These are phyloP conservation scores for Sisymbrium irio DNA, from an alignment of 345 rosid genomes.

Conservation along the genomic window DNA sequence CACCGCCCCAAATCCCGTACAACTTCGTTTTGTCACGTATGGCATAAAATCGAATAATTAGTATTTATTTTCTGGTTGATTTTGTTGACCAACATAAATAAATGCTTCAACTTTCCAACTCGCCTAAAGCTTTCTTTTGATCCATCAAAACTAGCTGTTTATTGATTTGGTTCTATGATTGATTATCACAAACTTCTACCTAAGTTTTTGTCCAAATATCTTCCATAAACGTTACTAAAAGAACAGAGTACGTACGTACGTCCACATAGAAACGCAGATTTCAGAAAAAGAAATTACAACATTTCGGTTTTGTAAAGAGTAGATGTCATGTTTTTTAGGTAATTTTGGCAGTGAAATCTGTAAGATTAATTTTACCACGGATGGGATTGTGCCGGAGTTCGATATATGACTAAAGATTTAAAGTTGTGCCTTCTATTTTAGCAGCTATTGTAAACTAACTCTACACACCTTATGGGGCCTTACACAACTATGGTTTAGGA, in stretches of 20 bases:
- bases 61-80: not conserved
- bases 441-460: not conserved
- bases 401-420: not conserved
- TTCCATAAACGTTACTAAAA: not conserved
- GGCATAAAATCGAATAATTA: not conserved
- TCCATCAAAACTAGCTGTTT: not conserved
- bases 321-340: not conserved
- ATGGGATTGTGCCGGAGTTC: not conserved
- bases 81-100: conserved; percentile 28
- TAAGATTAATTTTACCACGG: not conserved
- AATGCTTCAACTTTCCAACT: not conserved
- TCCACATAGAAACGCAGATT: not conserved
- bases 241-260: not conserved
- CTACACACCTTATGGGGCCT: not conserved
- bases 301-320: not conserved
- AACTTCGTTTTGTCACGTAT: conserved; percentile 34
- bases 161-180: not conserved
- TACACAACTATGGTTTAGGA: not conserved
- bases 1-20: conserved; percentile 30
- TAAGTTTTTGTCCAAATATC: not conserved
- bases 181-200: not conserved
- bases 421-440: not conserved
- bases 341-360: not conserved
- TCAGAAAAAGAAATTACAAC: not conserved
- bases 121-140: not conserved